Evolutionary conservation across 768 basidiomycete species (phyloP), one percentile per base, ranked within the genome.

Genomic region (Cubamyces sp.): DNA sequence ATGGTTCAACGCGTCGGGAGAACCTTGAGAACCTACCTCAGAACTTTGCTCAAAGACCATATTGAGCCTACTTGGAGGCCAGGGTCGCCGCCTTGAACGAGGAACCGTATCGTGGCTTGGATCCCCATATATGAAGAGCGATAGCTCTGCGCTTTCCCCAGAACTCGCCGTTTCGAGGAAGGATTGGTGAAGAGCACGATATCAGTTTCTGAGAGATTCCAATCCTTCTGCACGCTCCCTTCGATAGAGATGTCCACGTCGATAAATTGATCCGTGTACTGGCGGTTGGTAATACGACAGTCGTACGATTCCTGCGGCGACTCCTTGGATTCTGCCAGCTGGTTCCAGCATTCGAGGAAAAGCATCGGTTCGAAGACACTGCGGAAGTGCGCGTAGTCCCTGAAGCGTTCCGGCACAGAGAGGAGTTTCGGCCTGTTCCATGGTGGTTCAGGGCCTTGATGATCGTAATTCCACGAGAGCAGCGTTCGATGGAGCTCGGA

Each of bases 291-390:
- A 43, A 98, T 81, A 61, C 84, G 87, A 74, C 85, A 86, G 25
- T 82, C 77, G 66, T 86, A 84, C 1, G 74, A 71, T 6, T 87
- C 82, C 48, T 76, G 79, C 8, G 61, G 64, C 57, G 89, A 87
- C 53, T 91, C 87, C 71, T 92, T 93, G 5, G 92, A 86, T 65
- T 92, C 86, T 8, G 81, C 70, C 23, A 96, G 82, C 70, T 96
- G 93, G 28, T 89, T 85, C 96, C 97, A 98, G 64, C 92, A 87
- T 75, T 99, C 97, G 60, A 92, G 77, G 19, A 95, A 75, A 26
- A 98, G 77, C 16, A 98, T 80, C 2, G 96, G 95, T 70, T 93
- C 87, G 72, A 97, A 94, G 47, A 89, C 79, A 23, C 77, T 76
- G 43, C 83, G 81, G 73, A 96, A 98, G 19, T 92, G 83, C 1